These are phyloP conservation scores for Exophiala lecanii-corni DNA, from an alignment of 2,329 filamentous ascomycete genomes.

Conservation along the genomic window DNA sequence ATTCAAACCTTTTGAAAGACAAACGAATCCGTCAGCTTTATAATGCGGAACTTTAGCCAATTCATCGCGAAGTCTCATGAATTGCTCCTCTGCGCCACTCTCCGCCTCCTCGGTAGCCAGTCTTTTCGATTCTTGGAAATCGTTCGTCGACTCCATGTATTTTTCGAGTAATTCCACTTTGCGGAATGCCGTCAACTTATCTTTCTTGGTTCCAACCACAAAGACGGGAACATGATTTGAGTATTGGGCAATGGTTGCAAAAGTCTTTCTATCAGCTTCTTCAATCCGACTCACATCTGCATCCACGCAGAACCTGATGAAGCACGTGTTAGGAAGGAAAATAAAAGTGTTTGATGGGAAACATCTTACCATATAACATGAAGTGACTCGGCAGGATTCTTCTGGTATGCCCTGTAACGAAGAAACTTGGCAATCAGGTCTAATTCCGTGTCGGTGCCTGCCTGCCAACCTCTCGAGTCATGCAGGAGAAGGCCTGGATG, in stretches of 20 bases:
- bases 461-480: conserved; percentile 35
- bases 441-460: conserved; percentile 31
- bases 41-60: conserved; percentile 23
- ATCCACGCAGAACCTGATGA: conserved; percentile 33
- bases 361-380: conserved; percentile 31
- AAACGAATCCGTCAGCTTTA: conserved; percentile 25
- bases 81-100: conserved; percentile 22
- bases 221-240: conserved; percentile 33
- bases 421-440: conserved; percentile 30
- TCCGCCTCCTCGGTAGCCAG: conserved; percentile 24
- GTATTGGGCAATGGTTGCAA: conserved; percentile 31
- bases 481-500: conserved; percentile 33
- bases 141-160: conserved; percentile 21
- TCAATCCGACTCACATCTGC: conserved; percentile 32
- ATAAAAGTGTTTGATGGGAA: neutral
- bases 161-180: conserved; percentile 23
- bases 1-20: conserved; percentile 24
- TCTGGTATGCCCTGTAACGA: conserved; percentile 29
- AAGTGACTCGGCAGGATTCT: conserved; percentile 29
- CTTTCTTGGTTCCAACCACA: conserved; percentile 33
- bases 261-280: conserved; percentile 32
- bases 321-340: neutral
- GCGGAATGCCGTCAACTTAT: conserved; percentile 30
- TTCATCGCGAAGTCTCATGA: conserved; percentile 20
- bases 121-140: conserved; percentile 27